Base-by-base conservation (phyloP, 116 monocot species). In the Phalaenopsis hybrid region DNA sequence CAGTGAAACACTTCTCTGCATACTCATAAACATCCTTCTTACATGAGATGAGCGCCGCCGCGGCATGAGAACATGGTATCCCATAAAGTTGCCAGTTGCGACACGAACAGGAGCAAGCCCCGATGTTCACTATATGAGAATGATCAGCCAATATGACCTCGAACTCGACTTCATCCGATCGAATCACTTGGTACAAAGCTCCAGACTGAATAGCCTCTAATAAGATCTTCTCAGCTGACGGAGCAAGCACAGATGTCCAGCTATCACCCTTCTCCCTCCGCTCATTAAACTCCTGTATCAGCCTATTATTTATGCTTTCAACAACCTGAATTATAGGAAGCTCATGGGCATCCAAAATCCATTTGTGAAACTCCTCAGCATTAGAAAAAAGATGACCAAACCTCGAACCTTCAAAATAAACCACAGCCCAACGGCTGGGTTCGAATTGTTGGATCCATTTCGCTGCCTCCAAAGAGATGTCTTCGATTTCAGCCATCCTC, bases 311-410 rank as follows among this genome's bases (percentile, higher is more conserved):
- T 52, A 93, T 91, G 2, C 77, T 59, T 76, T 93, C 90, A 45
- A 91, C 59, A 10, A 93, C 86, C 86, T 91, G 93, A 63, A 93
- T 80, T 23, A 93, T 79, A 7, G 93, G 93, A 72, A 91, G 93
- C 52, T 93, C 91, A 0, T 86, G 85, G 8, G 82, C 86, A 55
- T 91, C 89, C 21, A 93, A 50, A 70, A 91, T 84, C 93, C 93
- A 93, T 79, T 69, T 68, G 28, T 20, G 15, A 9, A 20, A 74
- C 17, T 44, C 74, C 12, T 9, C 74, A 31, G 90, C 86, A 52
- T 94, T 98, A 1, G 97, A 94, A 0, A 93, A 93, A 33, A 98
- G 48, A 61, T 98, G 97, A 5, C 97, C 97, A 52, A 85, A 94
- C 12, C 94, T 75, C 9, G 89, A 91, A 6, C 97, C 97, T 80